A percentile compares a stretch with the other conserved stretches of the same genome.
These are phyloP conservation scores for Umbelopsis sp. DNA, from an alignment of 192 early-diverging fungal species.

Conservation along the genomic window DNA sequence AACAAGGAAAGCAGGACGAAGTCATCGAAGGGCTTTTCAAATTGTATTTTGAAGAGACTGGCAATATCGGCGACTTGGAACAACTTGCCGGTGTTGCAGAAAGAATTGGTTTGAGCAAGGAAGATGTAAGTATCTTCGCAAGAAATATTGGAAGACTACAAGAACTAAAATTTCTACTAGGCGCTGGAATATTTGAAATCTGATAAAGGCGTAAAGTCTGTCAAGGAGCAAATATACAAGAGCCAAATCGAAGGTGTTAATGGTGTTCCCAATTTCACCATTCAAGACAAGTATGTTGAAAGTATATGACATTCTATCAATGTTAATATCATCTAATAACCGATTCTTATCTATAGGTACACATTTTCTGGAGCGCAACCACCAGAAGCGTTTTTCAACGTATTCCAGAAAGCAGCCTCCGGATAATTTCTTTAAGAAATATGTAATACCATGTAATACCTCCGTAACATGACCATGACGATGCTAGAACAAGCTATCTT, in stretches of 20 bases:
- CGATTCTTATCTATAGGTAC: constrained; percentile 20
- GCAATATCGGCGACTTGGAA: constrained; percentile 65
- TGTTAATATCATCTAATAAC: background rate
- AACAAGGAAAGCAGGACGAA: constrained; percentile 54
- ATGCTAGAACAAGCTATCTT: too few species aligned
- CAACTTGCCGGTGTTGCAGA: constrained; percentile 60
- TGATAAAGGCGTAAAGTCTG: constrained; percentile 52
- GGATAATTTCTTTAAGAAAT: too few species aligned
- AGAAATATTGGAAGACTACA: too few species aligned
- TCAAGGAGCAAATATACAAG: constrained; percentile 49
- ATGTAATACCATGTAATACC: too few species aligned
- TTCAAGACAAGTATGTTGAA: constrained; percentile 56
- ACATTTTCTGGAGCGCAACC: constrained; percentile 70
- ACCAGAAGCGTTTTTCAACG: constrained; percentile 59
- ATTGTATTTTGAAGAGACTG: constrained; percentile 73
- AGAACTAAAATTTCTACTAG: background rate
- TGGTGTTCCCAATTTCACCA: constrained; percentile 75
- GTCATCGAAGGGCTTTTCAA: constrained; percentile 65
- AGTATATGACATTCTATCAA: background rate
- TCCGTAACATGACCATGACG: too few species aligned
- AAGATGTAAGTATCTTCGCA: constrained; percentile 24
- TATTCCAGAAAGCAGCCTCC: constrained; percentile 51
- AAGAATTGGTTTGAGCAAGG: constrained; percentile 61
- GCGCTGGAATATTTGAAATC: constrained; percentile 57
- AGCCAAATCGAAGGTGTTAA: constrained; percentile 50